A percentile compares a stretch with the other conserved stretches of the same genome.
Evolutionary conservation across 148 eudicot genomes (phyloP).

Genomic region (Dysphania ambrosioides): DNA sequence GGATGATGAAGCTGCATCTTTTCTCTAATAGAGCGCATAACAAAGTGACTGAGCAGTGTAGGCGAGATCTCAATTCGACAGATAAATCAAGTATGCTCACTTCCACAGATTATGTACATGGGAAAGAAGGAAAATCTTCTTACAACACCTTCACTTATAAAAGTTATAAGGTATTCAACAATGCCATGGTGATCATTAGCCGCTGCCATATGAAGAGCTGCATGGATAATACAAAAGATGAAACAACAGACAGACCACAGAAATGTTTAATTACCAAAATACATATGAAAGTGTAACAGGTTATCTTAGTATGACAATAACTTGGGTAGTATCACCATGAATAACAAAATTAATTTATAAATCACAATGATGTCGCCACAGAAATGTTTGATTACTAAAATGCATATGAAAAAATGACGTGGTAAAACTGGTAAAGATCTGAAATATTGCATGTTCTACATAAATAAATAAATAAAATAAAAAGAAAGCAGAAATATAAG

Average conservation of each 20-base stretch:
- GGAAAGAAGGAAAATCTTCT: conserved; percentile 16
- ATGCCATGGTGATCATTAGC: conserved; percentile 87
- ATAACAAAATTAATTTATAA: no score
- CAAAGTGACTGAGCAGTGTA: no score
- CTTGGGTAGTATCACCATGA: no score
- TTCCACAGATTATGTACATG: not conserved
- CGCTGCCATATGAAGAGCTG: conserved; percentile 98
- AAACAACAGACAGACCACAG: not conserved
- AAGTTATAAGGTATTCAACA: conserved; percentile 66
- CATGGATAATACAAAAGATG: conserved; percentile 3
- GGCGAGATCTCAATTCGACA: not conserved
- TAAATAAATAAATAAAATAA: not conserved
- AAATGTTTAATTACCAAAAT: no score
- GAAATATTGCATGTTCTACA: not conserved
- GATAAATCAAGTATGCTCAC: not conserved
- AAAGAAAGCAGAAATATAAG: not conserved
- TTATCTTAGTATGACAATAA: not conserved
- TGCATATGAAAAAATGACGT: no score
- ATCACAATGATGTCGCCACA: no score
- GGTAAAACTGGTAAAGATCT: not conserved
- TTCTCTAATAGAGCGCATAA: not conserved
- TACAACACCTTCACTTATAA: conserved; percentile 74
- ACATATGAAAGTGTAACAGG: not conserved
- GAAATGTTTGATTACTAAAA: no score
- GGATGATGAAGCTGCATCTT: not conserved